Evolutionary conservation across 2,329 filamentous ascomycete species (phyloP).

Genomic region (Curvularia verruculosa): DNA sequence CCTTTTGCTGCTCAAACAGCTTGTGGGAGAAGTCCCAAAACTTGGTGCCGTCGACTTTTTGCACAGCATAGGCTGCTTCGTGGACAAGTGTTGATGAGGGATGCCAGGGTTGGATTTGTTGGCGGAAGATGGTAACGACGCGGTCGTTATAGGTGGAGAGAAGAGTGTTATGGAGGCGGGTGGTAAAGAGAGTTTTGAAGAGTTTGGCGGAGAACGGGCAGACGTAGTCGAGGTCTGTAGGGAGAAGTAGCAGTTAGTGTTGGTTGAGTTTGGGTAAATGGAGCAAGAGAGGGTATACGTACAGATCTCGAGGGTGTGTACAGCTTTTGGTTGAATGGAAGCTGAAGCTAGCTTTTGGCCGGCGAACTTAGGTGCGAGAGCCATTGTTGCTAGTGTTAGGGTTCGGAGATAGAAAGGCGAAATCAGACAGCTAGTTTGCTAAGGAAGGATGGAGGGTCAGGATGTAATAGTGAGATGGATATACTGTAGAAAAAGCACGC

Average conservation of each 20-base stretch:
- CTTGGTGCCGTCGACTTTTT: conserved; percentile 69
- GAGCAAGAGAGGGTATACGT: conserved; percentile 19
- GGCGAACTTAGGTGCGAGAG: conserved; percentile 77
- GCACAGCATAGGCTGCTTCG: conserved; percentile 83
- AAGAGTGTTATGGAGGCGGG: conserved; percentile 68
- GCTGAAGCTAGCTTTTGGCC: conserved; percentile 69
- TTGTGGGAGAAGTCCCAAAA: conserved; percentile 81
- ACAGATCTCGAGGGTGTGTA: conserved; percentile 63
- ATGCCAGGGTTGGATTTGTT: conserved; percentile 95
- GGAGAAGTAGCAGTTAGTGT: no score
- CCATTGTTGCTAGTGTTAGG: conserved; percentile 58
- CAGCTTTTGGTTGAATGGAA: conserved; percentile 50
- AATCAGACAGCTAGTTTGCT: background rate
- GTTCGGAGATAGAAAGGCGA: background rate
- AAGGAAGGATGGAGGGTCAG: background rate
- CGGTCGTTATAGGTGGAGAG: conserved; percentile 65
- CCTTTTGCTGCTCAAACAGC: conserved; percentile 71
- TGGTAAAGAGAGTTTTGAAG: conserved; percentile 75
- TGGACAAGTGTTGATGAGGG: conserved; percentile 73
- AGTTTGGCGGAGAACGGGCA: conserved; percentile 78
- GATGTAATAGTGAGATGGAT: background rate
- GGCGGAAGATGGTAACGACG: conserved; percentile 81
- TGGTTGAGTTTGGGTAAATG: background rate
- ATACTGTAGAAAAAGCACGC: conserved; percentile 21
- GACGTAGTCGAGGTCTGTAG: conserved; percentile 82